Conservation (phyloP, 1,284 basidiomycete genomes). For the Takashimella koratensis region DNA sequence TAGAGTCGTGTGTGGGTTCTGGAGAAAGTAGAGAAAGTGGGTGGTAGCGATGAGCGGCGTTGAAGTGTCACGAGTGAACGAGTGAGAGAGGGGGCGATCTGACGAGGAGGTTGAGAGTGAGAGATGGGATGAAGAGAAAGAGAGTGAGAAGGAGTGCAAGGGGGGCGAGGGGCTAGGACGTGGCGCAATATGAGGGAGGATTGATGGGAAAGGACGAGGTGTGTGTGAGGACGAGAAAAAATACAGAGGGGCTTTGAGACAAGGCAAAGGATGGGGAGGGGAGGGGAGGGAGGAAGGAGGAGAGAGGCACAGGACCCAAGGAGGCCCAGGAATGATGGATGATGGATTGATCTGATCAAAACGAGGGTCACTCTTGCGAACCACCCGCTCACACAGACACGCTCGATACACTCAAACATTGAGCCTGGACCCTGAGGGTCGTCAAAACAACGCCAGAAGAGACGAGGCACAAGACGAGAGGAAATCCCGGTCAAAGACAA, state of each 20-base stretch:
- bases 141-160: neutral
- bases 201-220: neutral
- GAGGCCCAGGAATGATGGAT: no score
- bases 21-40: neutral
- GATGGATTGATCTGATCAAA: no score
- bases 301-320: neutral
- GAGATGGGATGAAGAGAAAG: neutral
- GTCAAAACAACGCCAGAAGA: neutral
- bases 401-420: no score
- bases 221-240: neutral
- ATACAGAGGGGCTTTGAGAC: neutral
- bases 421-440: neutral
- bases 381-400: neutral
- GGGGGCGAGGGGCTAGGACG: neutral
- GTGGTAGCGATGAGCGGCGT: neutral
- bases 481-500: neutral
- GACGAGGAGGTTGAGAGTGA: neutral
- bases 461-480: no score
- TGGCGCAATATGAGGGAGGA: neutral
- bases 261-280: neutral
- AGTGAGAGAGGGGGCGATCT: neutral
- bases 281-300: neutral
- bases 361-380: no score
- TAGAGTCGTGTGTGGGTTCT: neutral
- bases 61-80: no score